Percentiles rank a stretch among this genome's conserved stretches.
Evolutionary conservation across 805 yeast species (phyloP).

Genomic region (Yamadazyma scolyti): DNA sequence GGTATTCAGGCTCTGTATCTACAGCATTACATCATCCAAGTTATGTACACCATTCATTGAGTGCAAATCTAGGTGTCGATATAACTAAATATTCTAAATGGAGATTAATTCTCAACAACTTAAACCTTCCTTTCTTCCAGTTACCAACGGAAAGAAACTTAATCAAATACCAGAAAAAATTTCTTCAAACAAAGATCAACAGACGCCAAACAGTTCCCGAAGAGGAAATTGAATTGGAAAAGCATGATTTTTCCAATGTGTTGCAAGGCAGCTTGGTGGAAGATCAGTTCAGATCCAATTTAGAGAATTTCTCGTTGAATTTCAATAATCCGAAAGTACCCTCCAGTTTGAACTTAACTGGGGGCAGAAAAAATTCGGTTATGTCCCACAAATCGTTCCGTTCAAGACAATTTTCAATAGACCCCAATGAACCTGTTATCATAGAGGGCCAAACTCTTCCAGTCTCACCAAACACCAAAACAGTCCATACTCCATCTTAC

Average conservation of each 20-base stretch:
- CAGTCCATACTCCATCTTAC: background rate
- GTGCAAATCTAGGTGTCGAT: slow-evolving; percentile 26
- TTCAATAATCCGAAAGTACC: no score
- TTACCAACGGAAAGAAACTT: slow-evolving; percentile 39
- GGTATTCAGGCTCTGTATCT: background rate
- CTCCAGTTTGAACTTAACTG: slow-evolving; percentile 1
- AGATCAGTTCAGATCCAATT: slow-evolving; percentile 23
- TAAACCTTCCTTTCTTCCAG: slow-evolving; percentile 41
- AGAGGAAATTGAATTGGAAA: slow-evolving; percentile 1
- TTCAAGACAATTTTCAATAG: slow-evolving; percentile 16
- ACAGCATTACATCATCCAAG: slow-evolving; percentile 1
- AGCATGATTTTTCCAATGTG: slow-evolving; percentile 38
- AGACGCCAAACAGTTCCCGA: background rate
- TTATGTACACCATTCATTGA: slow-evolving; percentile 18
- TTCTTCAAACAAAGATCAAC: slow-evolving; percentile 12
- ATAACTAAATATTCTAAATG: slow-evolving; percentile 28
- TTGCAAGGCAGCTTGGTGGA: slow-evolving; percentile 26
- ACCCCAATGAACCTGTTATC: slow-evolving; percentile 15
- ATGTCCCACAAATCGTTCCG: slow-evolving; percentile 10
- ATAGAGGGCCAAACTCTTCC: slow-evolving; percentile 12
- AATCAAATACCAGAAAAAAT: slow-evolving; percentile 16
- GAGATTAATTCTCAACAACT: slow-evolving; percentile 34
- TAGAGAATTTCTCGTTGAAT: slow-evolving; percentile 27
- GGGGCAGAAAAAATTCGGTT: slow-evolving; percentile 11
- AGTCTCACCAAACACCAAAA: background rate